Percentiles rank a stretch among this genome's conserved stretches.
These are phyloP conservation scores for Polymyxa betae DNA, from an alignment of 208 protist genomes.

Conservation along the genomic window DNA sequence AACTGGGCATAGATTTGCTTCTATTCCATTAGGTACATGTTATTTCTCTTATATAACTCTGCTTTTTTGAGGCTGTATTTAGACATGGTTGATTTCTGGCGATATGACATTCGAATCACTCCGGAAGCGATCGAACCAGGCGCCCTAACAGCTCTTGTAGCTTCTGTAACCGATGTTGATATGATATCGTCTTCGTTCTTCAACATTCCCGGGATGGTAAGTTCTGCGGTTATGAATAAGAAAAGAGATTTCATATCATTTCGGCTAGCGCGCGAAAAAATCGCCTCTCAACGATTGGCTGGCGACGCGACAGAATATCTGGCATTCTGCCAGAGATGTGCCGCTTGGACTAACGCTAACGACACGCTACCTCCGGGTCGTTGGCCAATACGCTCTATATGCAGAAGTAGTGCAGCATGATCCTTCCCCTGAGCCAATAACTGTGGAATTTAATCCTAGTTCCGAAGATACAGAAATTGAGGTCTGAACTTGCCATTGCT, in stretches of 20 bases:
- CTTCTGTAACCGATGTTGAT: neutral
- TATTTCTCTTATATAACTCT: neutral
- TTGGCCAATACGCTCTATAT: constrained; percentile 31
- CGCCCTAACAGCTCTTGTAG: neutral
- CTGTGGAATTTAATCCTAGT: neutral
- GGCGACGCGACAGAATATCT: neutral
- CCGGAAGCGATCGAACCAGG: neutral
- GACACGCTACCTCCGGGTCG: constrained; percentile 9
- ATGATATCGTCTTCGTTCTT: neutral
- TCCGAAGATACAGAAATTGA: neutral
- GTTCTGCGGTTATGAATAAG: too few relatives aligned
- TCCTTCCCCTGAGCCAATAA: neutral
- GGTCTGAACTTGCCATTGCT: neutral
- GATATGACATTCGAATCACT: neutral
- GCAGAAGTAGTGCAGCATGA: constrained; percentile 21
- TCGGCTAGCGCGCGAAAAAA: too few relatives aligned
- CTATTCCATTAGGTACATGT: neutral
- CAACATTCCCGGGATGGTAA: too few relatives aligned
- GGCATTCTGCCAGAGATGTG: neutral
- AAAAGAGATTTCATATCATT: too few relatives aligned
- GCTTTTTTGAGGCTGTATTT: neutral
- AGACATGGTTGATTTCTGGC: constrained; percentile 48
- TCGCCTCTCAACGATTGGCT: neutral
- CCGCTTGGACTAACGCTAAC: neutral
- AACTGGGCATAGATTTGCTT: too few relatives aligned